phyloP scores from a whole-genome alignment of 2,329 filamentous ascomycete genomes.

The Trichoderma polysporum region DNA sequence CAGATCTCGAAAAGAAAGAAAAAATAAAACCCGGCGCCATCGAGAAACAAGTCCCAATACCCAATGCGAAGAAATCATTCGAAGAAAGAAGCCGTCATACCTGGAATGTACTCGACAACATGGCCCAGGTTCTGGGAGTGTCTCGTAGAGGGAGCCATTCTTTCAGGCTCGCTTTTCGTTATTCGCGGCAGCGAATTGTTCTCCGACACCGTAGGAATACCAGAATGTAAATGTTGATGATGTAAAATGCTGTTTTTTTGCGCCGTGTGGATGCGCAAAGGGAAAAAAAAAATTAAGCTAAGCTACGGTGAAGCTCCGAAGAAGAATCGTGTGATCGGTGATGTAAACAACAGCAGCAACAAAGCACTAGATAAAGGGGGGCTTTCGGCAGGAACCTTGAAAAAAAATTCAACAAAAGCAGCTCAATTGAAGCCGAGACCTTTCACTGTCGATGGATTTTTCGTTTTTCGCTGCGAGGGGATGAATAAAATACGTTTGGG shows the following conservation, averaged over 20 bases:
- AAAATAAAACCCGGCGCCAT: background rate
- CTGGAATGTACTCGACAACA: slow-evolving; percentile 94
- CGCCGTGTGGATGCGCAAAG: background rate
- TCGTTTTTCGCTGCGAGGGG: background rate
- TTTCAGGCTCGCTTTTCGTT: slow-evolving; percentile 7
- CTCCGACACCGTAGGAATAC: slow-evolving; percentile 1
- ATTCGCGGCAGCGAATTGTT: background rate
- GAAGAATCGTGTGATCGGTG: slow-evolving; percentile 14
- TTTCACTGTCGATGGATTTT: background rate
- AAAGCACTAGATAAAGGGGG: slow-evolving; percentile 2
- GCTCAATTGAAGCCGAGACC: background rate
- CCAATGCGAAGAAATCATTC: background rate
- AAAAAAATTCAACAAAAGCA: background rate
- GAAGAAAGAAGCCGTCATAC: slow-evolving; percentile 46
- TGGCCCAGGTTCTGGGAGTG: slow-evolving; percentile 69
- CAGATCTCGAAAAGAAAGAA: background rate
- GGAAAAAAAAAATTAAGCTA: background rate
- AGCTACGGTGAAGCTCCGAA: slow-evolving; percentile 18
- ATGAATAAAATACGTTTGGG: slow-evolving; percentile 1
- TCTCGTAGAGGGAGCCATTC: slow-evolving; percentile 53
- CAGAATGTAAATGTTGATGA: slow-evolving; percentile 1
- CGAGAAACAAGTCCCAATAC: background rate
- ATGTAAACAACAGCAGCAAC: slow-evolving; percentile 12
- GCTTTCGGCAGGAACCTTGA: background rate
- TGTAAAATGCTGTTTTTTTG: background rate